Base-by-base conservation (phyloP, 805 yeast species). In the Blastobotrys robertii region DNA sequence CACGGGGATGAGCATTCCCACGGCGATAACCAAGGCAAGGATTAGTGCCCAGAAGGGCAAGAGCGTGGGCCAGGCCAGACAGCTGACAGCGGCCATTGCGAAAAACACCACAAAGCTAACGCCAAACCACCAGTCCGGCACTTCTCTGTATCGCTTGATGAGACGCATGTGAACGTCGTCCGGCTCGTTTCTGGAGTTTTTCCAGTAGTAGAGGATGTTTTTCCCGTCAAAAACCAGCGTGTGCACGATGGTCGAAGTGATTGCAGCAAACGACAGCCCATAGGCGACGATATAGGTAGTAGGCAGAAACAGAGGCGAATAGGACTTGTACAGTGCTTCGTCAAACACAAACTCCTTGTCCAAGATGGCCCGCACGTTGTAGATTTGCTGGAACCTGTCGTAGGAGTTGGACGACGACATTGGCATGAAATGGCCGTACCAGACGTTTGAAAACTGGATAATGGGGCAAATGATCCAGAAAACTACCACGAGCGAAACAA, bases 281-380 rank as follows among this genome's bases (percentile, higher is more conserved):
- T 79, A 78, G 5, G 77, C 66, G n/a, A 81, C 55, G 28, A 77
- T 70, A 54, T 72, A 75, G 2, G 81, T 71, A 11, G 78, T 69
- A 6, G 83, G 66, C 44, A 78, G 65, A 56, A 69, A 81, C 36
- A 80, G 66, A 4, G 85, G 84, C 1, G 85, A 79, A 61, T 81
- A 81, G 5, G 58, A 57, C 49, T 71, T 55, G 59, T 80, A 81
- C 6, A 64, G 74, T 7, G 57, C 57, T 43, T 63, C 57, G 54
- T 73, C 67, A 46, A 81, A 69, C 3, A 60, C 50, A 43, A 69
- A 60, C 32, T 47, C 19, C 25, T 51, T 50, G 49, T 70, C 62
- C 30, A 80, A 61, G 39, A 81, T 72, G 42, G 63, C 64, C 11
- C 65, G 36, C 16, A 75, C 79, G 38, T 77, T 64, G 58, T 79